Percentiles rank a stretch among this genome's conserved stretches.
Conservation (phyloP, 306 rosid genomes). For the Astragalus glycyphyllos region DNA sequence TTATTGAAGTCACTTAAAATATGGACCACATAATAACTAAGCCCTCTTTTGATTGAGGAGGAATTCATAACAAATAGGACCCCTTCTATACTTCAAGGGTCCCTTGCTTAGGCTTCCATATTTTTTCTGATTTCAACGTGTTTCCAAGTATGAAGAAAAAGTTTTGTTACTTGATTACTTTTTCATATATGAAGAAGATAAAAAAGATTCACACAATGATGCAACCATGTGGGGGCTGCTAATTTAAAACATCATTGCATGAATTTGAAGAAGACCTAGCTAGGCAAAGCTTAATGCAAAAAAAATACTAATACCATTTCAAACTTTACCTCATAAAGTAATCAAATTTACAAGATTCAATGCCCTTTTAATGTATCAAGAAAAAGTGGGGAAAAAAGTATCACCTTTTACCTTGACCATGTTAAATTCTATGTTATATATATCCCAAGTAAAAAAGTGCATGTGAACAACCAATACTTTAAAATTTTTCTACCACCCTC, state of each 20-base stretch:
- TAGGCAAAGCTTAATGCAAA: background rate
- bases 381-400: conserved; percentile 6
- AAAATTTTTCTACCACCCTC: conserved; percentile 41
- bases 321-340: conserved; percentile 46
- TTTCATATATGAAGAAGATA: conserved; percentile 51
- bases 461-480: conserved; percentile 61
- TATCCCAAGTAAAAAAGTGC: conserved; percentile 47
- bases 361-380: conserved; percentile 47
- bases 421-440: background rate
- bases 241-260: conserved; percentile 60
- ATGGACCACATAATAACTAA: conserved; percentile 40
- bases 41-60: conserved; percentile 43
- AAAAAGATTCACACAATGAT: conserved; percentile 65
- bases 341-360: conserved; percentile 51
- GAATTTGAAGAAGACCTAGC: conserved; percentile 45
- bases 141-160: conserved; percentile 27
- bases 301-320: conserved; percentile 40
- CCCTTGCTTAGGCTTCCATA: conserved; percentile 30
- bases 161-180: conserved; percentile 54
- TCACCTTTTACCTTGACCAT: conserved; percentile 45
- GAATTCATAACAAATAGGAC: too few species aligned
- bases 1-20: conserved; percentile 38
- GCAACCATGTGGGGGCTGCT: conserved; percentile 60
- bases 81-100: too few species aligned
- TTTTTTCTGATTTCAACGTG: conserved; percentile 53